phyloP scores from a whole-genome alignment of 2,329 filamentous ascomycete genomes.

The Ophiostoma sp. region DNA sequence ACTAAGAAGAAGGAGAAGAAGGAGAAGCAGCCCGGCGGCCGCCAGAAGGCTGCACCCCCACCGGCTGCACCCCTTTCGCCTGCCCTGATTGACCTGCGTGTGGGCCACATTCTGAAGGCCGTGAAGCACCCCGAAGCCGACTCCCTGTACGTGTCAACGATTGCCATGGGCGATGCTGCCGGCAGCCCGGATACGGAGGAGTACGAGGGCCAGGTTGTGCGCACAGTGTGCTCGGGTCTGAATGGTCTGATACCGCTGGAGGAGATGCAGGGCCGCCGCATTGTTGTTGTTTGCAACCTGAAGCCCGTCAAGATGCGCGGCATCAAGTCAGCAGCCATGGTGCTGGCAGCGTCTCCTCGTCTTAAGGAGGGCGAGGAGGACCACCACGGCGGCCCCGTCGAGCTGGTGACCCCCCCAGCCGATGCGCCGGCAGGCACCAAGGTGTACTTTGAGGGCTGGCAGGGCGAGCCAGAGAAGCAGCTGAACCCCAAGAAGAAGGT shows the following conservation, averaged over 20 bases:
- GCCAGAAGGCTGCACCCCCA: constrained; percentile 56
- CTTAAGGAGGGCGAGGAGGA: constrained; percentile 71
- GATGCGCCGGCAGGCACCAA: constrained; percentile 76
- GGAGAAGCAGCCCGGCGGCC: constrained; percentile 60
- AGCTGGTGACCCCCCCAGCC: constrained; percentile 79
- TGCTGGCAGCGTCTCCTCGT: constrained; percentile 85
- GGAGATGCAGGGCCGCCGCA: constrained; percentile 95
- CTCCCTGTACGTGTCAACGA: constrained; percentile 90
- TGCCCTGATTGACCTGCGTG: constrained; percentile 83
- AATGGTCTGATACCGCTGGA: constrained; percentile 88
- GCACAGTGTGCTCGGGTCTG: constrained; percentile 93
- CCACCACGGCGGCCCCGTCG: constrained; percentile 83
- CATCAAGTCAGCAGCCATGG: constrained; percentile 74
- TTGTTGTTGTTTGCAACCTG: constrained; percentile 92
- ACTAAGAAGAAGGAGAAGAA: constrained; percentile 77
- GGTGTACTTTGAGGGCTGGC: constrained; percentile 91
- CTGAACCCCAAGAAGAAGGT: constrained; percentile 99
- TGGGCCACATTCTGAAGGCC: constrained; percentile 95
- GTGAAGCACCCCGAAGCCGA: constrained; percentile 95
- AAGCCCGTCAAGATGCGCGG: constrained; percentile 99
- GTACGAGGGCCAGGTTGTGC: constrained; percentile 83
- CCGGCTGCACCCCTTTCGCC: constrained; percentile 78
- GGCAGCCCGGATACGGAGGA: constrained; percentile 85
- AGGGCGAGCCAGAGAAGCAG: constrained; percentile 84
- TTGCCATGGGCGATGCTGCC: constrained; percentile 83